Evolutionary conservation across 352 stramenopile species (phyloP).

Genomic region (Stephanocyclus meneghinianus): DNA sequence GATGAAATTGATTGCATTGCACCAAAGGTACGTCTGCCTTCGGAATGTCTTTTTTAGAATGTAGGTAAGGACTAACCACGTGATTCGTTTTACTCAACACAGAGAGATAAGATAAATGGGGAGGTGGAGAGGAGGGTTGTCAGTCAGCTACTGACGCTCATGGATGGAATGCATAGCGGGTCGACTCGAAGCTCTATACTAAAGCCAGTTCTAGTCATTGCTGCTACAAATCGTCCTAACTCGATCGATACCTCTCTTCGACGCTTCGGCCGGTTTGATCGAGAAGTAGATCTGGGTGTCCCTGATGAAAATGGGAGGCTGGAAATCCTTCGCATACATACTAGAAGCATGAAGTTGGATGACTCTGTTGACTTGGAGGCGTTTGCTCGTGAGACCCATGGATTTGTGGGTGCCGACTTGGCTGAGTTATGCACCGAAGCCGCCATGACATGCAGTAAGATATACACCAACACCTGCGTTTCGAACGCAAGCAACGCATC

Average conservation of each 20-base stretch:
- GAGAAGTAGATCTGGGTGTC: constrained; percentile 81
- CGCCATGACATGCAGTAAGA: constrained; percentile 79
- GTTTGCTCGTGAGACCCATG: constrained; percentile 92
- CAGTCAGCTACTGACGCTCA: constrained; percentile 92
- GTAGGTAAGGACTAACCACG: background rate
- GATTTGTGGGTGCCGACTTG: constrained; percentile 90
- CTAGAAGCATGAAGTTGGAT: constrained; percentile 75
- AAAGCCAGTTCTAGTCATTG: constrained; percentile 90
- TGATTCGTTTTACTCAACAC: background rate
- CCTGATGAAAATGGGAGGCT: constrained; percentile 78
- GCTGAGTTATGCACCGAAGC: constrained; percentile 87
- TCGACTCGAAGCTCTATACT: constrained; percentile 59
- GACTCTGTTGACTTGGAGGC: constrained; percentile 85
- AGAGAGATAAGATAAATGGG: constrained; percentile 82
- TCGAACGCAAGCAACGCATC: no score
- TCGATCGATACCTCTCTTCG: constrained; percentile 86
- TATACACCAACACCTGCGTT: background rate
- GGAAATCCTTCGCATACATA: constrained; percentile 84
- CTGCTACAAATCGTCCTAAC: constrained; percentile 93
- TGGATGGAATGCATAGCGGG: constrained; percentile 81
- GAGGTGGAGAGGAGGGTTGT: constrained; percentile 87
- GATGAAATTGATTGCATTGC: constrained; percentile 96
- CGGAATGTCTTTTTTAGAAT: background rate
- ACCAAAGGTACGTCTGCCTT: constrained; percentile 71
- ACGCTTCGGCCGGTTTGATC: constrained; percentile 82